Conservation (phyloP, 345 rosid species). For the Laguncularia racemosa region DNA sequence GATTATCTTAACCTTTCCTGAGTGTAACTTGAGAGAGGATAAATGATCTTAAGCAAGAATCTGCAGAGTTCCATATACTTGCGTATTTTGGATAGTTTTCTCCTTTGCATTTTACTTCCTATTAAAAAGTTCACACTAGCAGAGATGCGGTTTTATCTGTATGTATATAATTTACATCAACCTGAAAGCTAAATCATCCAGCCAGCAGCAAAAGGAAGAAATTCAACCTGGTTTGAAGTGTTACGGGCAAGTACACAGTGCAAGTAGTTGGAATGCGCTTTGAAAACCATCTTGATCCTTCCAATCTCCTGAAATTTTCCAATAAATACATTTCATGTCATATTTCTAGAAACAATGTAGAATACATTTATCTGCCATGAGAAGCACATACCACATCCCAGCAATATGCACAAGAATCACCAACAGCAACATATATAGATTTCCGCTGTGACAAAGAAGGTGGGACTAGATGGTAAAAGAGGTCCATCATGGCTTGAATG, state of each 20-base stretch:
- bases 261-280: slow-evolving; percentile 85
- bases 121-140: background rate
- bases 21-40: too few species aligned
- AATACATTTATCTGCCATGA: slow-evolving; percentile 18
- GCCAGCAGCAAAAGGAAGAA: slow-evolving; percentile 1
- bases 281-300: slow-evolving; percentile 67
- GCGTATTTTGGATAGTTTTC: too few species aligned
- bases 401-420: slow-evolving; percentile 92
- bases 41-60: too few species aligned
- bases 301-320: slow-evolving; percentile 67
- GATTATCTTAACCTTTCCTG: too few species aligned
- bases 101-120: too few species aligned
- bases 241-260: slow-evolving; percentile 67
- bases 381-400: slow-evolving; percentile 90
- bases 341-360: background rate
- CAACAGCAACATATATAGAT: slow-evolving; percentile 75
- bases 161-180: background rate
- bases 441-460: slow-evolving; percentile 45
- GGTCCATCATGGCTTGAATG: background rate
- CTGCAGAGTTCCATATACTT: too few species aligned
- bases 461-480: background rate
- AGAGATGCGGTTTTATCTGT: background rate
- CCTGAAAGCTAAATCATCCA: background rate
- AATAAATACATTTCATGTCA: slow-evolving; percentile 2
- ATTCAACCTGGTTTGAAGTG: slow-evolving; percentile 62